Evolutionary conservation across 1,284 basidiomycete genomes (phyloP), one percentile per base, ranked within the genome.

Genomic region (Salmacisia buchloeana): DNA sequence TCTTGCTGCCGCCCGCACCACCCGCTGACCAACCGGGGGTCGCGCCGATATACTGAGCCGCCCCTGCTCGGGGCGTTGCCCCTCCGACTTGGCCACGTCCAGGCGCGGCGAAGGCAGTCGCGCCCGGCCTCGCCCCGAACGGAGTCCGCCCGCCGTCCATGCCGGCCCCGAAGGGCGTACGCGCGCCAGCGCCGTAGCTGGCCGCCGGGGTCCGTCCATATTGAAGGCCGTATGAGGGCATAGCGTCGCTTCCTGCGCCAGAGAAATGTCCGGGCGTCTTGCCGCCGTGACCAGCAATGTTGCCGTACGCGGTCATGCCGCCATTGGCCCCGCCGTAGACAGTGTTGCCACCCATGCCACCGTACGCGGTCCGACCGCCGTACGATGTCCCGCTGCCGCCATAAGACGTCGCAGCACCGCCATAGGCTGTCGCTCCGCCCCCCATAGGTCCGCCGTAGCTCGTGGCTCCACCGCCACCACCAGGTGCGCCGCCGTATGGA

Each of bases 141-240:
- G 35, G 56, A n/a, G 56, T 38, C 38, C 35, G 56, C 10, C 34
- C 34, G 9, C 56, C 58, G 38, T 45, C 29, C 12, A 39, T 59
- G 38, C 21, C 21, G 4, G 38, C 29, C 29, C 41, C 58, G 23
- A 39, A 45, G 4, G 58, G 49, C 5, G 49, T 54, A 25, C 49
- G 49, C 13, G 27, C 49, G 21, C 49, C 49, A 6, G n/a, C n/a
- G n/a, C 49, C 27, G 12, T 33, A 54, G 27, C 29, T 18, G 6
- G 13, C 29, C 18, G 27, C 27, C 23, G 49, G 49, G 3, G 49
- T 54, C 27, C 49, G 25, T 5, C 49, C 49, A 29, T 31, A 29
- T 27, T 54, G 31, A 31, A 54, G 29, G 45, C 69, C 69, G 64
- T 73, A 74, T 0, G 73, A 72, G 3, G 75, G 75, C 12, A 74